Evolutionary conservation across 2,329 filamentous ascomycete species (phyloP).

Genomic region (Elsinoe necatrix): DNA sequence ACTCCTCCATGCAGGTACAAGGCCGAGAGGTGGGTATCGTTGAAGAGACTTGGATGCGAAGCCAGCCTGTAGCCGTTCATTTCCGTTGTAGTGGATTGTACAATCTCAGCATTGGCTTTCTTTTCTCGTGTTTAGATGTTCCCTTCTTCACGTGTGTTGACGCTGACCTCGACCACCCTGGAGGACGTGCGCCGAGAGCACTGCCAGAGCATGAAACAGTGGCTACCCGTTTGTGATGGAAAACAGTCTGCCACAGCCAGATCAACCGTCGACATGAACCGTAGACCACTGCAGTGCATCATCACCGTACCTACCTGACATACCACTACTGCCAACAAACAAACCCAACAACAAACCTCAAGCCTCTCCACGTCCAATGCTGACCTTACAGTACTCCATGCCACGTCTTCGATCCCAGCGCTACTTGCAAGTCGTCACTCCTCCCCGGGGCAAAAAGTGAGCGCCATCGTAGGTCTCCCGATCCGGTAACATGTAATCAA

Average conservation of each 20-base stretch:
- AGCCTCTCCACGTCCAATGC: not conserved
- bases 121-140: conserved; percentile 5
- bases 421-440: not conserved
- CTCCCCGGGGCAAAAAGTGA: not conserved
- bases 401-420: not conserved
- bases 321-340: not conserved
- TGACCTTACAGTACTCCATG: not conserved
- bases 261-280: not conserved
- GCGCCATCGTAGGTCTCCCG: not conserved
- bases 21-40: not conserved
- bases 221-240: conserved; percentile 4
- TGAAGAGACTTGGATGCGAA: not conserved
- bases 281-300: not conserved
- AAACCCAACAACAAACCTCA: not conserved
- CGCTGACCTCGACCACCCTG: not conserved
- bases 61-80: not conserved
- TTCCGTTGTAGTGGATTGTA: not conserved
- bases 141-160: conserved; percentile 2
- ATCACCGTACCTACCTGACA: not conserved
- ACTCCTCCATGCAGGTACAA: not conserved
- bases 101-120: not conserved
- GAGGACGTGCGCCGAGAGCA: conserved; percentile 3
- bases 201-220: conserved; percentile 9
- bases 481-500: not conserved
- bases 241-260: conserved; percentile 7